Conservation (phyloP, 805 yeast species). For the Cyberlindnera saturnus region DNA sequence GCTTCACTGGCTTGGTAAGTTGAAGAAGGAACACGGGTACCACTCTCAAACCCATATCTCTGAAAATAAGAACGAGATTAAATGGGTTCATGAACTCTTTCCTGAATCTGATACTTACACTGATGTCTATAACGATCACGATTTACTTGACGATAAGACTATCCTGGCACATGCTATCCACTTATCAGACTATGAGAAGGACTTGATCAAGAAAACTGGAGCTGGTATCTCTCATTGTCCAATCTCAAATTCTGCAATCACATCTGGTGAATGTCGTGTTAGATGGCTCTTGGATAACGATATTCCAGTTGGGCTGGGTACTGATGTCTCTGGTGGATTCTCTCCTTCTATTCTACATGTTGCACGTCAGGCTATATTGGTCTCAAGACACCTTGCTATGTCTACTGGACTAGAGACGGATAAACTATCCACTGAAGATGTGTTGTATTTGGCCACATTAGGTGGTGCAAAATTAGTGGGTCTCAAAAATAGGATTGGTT, state of each 20-base stretch:
- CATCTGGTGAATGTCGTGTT: constrained; percentile 87
- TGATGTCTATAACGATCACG: constrained; percentile 64
- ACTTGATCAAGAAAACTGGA: constrained; percentile 43
- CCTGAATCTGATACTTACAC: constrained; percentile 69
- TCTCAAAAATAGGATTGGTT: constrained; percentile 53
- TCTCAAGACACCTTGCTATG: constrained; percentile 68
- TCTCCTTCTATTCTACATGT: constrained; percentile 57
- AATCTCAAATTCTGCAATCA: constrained; percentile 77
- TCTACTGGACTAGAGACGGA: constrained; percentile 37
- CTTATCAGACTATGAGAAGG: constrained; percentile 56
- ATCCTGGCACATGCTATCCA: constrained; percentile 89
- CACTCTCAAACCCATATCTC: constrained; percentile 90
- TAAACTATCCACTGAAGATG: constrained; percentile 63
- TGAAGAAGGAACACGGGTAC: constrained; percentile 41
- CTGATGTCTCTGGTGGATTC: constrained; percentile 76
- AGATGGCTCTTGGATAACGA: constrained; percentile 57
- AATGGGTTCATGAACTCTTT: constrained; percentile 64
- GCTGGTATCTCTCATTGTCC: constrained; percentile 93
- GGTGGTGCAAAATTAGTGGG: constrained; percentile 85
- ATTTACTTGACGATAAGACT: constrained; percentile 57
- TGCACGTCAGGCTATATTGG: constrained; percentile 66
- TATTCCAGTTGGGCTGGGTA: constrained; percentile 75
- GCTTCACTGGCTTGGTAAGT: constrained; percentile 55
- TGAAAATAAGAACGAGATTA: constrained; percentile 72
- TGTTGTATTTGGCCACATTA: constrained; percentile 71